Conservation (phyloP, 495 filamentous ascomycete genomes). For the Aspergillus nidulans region DNA sequence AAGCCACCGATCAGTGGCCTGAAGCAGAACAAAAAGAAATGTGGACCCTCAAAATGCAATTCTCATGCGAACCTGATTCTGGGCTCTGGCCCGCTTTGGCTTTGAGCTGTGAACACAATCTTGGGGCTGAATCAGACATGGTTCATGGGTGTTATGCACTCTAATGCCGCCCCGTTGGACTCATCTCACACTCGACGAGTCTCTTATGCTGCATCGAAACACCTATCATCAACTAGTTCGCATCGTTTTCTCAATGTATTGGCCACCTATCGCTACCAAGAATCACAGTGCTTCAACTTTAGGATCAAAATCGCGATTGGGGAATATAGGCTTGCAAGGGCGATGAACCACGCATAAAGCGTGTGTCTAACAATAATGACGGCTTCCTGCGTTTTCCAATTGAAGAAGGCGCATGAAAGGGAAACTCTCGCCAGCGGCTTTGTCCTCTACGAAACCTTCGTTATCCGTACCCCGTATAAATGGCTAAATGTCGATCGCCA, state of each 20-base stretch:
- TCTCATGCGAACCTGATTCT: conserved; percentile 2
- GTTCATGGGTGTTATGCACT: background rate
- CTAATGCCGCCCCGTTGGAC: background rate
- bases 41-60: conserved; percentile 12
- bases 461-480: background rate
- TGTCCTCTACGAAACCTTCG: no score
- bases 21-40: background rate
- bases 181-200: background rate
- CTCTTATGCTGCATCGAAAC: background rate
- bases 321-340: no score
- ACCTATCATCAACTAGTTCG: background rate
- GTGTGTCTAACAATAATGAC: background rate
- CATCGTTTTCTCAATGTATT: background rate
- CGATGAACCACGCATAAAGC: background rate
- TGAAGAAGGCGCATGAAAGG: background rate
- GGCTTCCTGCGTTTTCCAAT: background rate
- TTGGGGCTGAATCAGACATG: background rate
- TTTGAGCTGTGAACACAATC: conserved; percentile 5
- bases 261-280: no score
- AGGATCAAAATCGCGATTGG: no score
- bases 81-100: background rate
- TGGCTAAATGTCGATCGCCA: conserved; percentile 2
- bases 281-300: background rate
- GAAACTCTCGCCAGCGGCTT: no score
- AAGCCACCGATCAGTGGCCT: background rate